Base-by-base conservation (phyloP, 2,329 filamentous ascomycete genomes). In the Penicillium sp. region DNA sequence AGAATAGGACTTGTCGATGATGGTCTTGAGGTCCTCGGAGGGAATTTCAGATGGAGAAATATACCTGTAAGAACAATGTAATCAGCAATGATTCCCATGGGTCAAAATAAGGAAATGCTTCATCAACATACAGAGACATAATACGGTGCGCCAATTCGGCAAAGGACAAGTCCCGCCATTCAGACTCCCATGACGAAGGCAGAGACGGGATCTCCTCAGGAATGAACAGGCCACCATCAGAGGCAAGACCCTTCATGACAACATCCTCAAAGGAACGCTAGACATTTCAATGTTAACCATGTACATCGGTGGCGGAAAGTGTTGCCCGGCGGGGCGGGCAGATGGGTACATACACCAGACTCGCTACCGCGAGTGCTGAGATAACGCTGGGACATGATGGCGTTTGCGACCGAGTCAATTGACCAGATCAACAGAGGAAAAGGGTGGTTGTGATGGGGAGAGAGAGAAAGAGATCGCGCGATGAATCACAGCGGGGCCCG, bases 171-270 rank as follows among this genome's bases (percentile, higher is more conserved):
- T 73, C 67, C 28, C 61, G 64, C 71, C 70, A 73, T 65, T 70
- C 68, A 19, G 67, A 61, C 59, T 72, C 64, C 70, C 67, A 71
- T 19, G 53, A 51, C 19, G 64, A 56, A 55, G 68, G 65, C 53
- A 71, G 62, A 9, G 68, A 37, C 19, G 72, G 72, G 17, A 74
- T 68, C 37, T 73, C 65, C 47, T 97, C 89, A 45, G 93, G 93
- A 65, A 97, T 90, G 82, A 94, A 97, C 30, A 97, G 88, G 57
- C 93, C 93, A 61, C 92, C 92, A 73, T 97, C 93, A 50, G 86
- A 84, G 61, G 92, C 93, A 60, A 97, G 88, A 49, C 93, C 93
- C 79, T 96, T 96, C 67, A 97, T 84, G 44, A 97, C 92, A 51
- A 93, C 93, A 58, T 93, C 89, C 79, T 97, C 93, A 77, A 97